Conservation (phyloP, 345 rosid genomes). For the Laguncularia racemosa region DNA sequence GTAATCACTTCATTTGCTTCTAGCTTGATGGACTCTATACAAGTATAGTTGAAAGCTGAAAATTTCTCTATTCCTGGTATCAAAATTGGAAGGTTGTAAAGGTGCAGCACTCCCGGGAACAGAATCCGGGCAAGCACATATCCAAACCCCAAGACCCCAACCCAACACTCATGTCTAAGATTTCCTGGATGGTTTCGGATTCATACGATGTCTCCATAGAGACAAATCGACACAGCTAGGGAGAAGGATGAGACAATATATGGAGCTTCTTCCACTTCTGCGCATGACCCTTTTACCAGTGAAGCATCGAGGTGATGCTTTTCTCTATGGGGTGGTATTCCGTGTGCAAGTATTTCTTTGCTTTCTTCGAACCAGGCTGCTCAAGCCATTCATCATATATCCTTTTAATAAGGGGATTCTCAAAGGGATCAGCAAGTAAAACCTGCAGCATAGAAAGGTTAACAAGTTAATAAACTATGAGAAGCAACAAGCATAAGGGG, state of each 20-base stretch:
- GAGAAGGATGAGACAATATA: not conserved
- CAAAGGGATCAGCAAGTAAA: slow-evolving; percentile 55
- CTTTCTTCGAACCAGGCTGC: slow-evolving; percentile 74
- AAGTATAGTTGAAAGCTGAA: too few relatives aligned
- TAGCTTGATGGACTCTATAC: too few relatives aligned
- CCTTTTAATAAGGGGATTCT: slow-evolving; percentile 57
- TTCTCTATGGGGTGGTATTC: slow-evolving; percentile 79
- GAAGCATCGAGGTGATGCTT: slow-evolving; percentile 63
- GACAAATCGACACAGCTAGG: not conserved
- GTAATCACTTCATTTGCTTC: too few relatives aligned
- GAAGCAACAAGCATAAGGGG: not conserved
- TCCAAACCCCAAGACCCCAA: not conserved
- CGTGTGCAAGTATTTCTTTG: slow-evolving; percentile 68
- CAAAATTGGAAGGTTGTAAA: slow-evolving; percentile 32
- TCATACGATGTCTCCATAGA: not conserved
- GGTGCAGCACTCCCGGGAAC: slow-evolving; percentile 3
- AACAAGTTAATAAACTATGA: not conserved
- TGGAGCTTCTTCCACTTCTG: too few relatives aligned
- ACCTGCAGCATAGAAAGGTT: slow-evolving; percentile 26
- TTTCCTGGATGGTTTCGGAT: not conserved
- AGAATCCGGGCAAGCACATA: not conserved
- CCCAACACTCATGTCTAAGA: not conserved
- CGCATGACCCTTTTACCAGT: slow-evolving; percentile 43
- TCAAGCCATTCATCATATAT: slow-evolving; percentile 81
- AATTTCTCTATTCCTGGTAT: slow-evolving; percentile 8